Conservation (phyloP, 2,329 filamentous ascomycete species). For the Cylindrodendrum hubeiense region DNA sequence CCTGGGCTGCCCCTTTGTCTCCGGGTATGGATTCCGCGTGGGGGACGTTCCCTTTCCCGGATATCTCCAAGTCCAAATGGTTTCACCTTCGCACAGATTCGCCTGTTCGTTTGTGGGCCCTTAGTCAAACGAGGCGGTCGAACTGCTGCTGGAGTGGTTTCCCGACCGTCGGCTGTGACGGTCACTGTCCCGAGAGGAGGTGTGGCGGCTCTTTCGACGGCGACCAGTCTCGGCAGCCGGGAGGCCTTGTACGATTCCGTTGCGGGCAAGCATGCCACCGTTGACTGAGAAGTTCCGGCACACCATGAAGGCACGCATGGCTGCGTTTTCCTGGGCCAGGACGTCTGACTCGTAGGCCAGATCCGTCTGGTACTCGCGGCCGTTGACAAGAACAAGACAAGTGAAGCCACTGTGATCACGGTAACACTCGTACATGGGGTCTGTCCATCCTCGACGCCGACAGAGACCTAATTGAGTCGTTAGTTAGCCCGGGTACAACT, state of each 20-base stretch:
- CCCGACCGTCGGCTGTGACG: constrained; percentile 64
- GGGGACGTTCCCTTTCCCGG: constrained; percentile 27
- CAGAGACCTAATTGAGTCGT: constrained; percentile 78
- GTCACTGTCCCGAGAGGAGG: constrained; percentile 61
- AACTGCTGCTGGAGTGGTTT: constrained; percentile 73
- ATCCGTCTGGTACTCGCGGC: constrained; percentile 95
- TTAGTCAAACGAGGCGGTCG: constrained; percentile 70
- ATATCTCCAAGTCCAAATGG: constrained; percentile 29
- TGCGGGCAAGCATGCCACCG: constrained; percentile 86
- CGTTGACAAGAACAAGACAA: constrained; percentile 94
- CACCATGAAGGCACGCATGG: constrained; percentile 96
- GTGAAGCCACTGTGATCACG: constrained; percentile 81
- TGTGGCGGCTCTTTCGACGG: constrained; percentile 65
- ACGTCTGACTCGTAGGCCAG: constrained; percentile 84
- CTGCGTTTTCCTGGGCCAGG: constrained; percentile 91
- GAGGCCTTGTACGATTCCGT: constrained; percentile 76
- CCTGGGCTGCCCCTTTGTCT: constrained; percentile 29
- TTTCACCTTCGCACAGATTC: constrained; percentile 20
- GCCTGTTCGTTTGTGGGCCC: constrained; percentile 3
- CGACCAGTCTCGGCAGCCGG: constrained; percentile 66
- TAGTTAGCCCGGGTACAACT: constrained; percentile 49
- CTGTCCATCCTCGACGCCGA: constrained; percentile 92
- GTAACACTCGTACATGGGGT: constrained; percentile 89
- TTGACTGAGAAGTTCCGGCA: constrained; percentile 98
- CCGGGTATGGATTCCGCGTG: constrained; percentile 26